Base-by-base conservation (phyloP, 352 stramenopile genomes). In the Globisporangium viniferum region DNA sequence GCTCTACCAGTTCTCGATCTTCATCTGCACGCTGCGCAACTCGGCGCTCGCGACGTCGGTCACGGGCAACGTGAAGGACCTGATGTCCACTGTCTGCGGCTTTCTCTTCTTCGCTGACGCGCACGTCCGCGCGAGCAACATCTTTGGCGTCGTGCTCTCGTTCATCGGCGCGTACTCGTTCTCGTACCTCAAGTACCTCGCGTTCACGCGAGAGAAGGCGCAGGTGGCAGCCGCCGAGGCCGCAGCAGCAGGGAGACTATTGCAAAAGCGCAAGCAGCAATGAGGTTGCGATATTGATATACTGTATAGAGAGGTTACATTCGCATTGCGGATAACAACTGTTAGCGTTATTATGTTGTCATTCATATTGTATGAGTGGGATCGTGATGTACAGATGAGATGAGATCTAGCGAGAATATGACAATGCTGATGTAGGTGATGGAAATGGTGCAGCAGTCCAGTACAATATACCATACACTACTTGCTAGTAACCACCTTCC, bases 51-150 rank as follows among this genome's bases (percentile, higher is more conserved):
- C 84, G 24, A 92, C 84, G 22, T 91, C 84, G 0, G 82, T 92
- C 56, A 92, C 84, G 5, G 84, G 84, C 53, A 92, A 92, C 69
- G 68, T 92, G 63, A 92, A 92, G 68, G 84, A 92, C 71, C 48
- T 92, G 20, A 73, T 78, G 49, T 87, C 84, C 10, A 92, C 84
- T 0, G 53, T 86, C 8, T 78, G 80, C 36, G 79, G 82, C 29
- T 92, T 86, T 55, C 56, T 86, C 7, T 76, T 89, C 9, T 92
- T 92, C 61, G 55, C 72, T 0, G 84, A 92, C 64, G 84, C 80
- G 24, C 75, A 75, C 2, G 68, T 84, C 15, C 74, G 71, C 36
- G 46, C 57, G 18, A 70, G 61, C 41, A 90, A 92, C 69, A 62
- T 90, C 48, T 54, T 77, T 15, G 84, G 84, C 20, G 81, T 92